Evolutionary conservation across 768 basidiomycete genomes (phyloP).

Genomic region (Lentinus tigrinus): DNA sequence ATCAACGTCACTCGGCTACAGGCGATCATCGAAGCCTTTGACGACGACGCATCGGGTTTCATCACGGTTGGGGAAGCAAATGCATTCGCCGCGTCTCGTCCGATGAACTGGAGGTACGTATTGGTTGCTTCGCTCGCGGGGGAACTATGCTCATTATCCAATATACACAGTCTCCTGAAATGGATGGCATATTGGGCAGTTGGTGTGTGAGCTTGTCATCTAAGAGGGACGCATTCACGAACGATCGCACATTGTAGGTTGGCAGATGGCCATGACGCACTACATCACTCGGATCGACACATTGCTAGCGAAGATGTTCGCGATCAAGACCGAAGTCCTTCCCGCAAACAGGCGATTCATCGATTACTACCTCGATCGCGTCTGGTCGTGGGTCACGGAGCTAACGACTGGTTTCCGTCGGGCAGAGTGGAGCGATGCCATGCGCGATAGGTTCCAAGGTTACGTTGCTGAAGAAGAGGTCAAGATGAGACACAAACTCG

Average conservation of each 20-base stretch:
- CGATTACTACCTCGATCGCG: conserved; percentile 26
- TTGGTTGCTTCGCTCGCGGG: background rate
- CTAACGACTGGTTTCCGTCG: conserved; percentile 12
- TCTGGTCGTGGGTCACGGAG: conserved; percentile 5
- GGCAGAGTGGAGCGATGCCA: conserved; percentile 22
- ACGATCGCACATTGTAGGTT: conserved; percentile 11
- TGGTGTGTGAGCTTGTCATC: conserved; percentile 20
- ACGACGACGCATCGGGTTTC: conserved; percentile 40
- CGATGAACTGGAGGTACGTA: conserved; percentile 31
- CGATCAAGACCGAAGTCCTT: conserved; percentile 6
- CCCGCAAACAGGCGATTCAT: conserved; percentile 24
- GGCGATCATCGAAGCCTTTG: conserved; percentile 37
- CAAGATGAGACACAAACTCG: conserved; percentile 27
- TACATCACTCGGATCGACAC: conserved; percentile 15
- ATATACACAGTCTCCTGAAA: conserved; percentile 23
- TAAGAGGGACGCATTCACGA: background rate
- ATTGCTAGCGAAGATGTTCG: conserved; percentile 16
- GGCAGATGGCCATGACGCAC: conserved; percentile 21
- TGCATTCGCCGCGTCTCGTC: conserved; percentile 28
- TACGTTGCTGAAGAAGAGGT: conserved; percentile 27
- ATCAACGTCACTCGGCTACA: conserved; percentile 35
- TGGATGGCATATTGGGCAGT: conserved; percentile 37
- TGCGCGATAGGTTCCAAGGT: conserved; percentile 24
- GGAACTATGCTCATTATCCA: background rate
- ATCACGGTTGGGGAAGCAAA: conserved; percentile 36